These are phyloP conservation scores for Phytophthora hibernalis DNA, from an alignment of 352 stramenopile genomes.

Conservation along the genomic window DNA sequence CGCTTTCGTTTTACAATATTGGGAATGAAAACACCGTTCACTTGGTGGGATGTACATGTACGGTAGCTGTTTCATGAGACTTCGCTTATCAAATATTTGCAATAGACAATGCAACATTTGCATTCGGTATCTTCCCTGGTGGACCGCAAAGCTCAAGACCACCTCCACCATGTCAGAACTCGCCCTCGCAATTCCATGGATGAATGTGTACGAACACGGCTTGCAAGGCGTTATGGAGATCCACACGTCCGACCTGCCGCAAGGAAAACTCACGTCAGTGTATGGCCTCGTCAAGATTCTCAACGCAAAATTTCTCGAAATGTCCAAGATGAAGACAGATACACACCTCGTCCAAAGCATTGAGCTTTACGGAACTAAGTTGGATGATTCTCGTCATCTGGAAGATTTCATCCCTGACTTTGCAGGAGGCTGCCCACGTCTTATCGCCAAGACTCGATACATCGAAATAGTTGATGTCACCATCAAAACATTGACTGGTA, in stretches of 20 bases:
- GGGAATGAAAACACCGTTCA: neutral
- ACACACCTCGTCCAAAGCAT: neutral
- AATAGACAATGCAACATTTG: neutral
- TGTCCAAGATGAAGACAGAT: neutral
- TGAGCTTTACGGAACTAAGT: neutral
- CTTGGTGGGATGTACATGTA: neutral
- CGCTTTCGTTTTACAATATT: slow-evolving; percentile 11
- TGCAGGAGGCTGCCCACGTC: no score
- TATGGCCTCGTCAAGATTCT: neutral
- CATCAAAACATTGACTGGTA: no score
- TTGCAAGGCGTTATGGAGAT: neutral
- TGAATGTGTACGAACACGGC: neutral
- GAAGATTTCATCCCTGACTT: no score
- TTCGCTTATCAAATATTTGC: neutral
- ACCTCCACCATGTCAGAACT: neutral
- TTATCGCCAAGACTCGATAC: no score
- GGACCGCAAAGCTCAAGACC: neutral
- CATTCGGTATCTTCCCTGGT: neutral
- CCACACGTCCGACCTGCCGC: no score
- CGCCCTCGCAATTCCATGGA: neutral
- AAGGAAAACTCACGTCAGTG: neutral
- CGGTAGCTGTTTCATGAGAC: neutral
- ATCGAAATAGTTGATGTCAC: no score
- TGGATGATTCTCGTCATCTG: neutral
- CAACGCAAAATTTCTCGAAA: neutral